Conservation (phyloP, 2,329 filamentous ascomycete genomes). For the Orbilia blumenaviensis region DNA sequence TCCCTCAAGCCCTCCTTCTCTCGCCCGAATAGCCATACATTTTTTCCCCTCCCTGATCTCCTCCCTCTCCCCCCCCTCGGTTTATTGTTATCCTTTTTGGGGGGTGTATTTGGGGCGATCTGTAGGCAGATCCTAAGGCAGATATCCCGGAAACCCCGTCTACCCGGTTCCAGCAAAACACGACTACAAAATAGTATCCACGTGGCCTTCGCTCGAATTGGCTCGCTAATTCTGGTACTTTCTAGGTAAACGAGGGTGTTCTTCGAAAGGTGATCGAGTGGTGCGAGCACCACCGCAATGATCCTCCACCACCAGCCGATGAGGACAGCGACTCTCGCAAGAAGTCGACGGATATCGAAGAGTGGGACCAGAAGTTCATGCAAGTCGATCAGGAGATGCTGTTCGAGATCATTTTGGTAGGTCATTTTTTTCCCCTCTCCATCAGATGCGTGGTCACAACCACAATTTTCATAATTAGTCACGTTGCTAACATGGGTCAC, state of each 20-base stretch:
- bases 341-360: constrained; percentile 98
- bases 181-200: background rate
- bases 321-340: constrained; percentile 94
- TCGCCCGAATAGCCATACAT: background rate
- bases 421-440: constrained; percentile 59
- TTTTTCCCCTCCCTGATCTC: background rate
- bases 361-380: constrained; percentile 99
- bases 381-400: constrained; percentile 99
- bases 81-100: background rate
- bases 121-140: background rate
- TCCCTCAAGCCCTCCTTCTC: constrained; percentile 12
- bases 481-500: constrained; percentile 46
- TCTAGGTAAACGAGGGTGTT: constrained; percentile 86
- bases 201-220: background rate
- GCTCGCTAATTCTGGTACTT: constrained; percentile 2
- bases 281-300: constrained; percentile 93
- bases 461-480: background rate
- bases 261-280: constrained; percentile 97
- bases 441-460: background rate
- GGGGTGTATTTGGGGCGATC: too few relatives aligned
- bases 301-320: constrained; percentile 81
- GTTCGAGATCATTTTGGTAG: constrained; percentile 96
- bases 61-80: background rate
- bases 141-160: background rate
- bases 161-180: too few relatives aligned